Evolutionary conservation across 805 yeast genomes (phyloP), one percentile per base, ranked within the genome.

Genomic region (Myxozyma sirexii): DNA sequence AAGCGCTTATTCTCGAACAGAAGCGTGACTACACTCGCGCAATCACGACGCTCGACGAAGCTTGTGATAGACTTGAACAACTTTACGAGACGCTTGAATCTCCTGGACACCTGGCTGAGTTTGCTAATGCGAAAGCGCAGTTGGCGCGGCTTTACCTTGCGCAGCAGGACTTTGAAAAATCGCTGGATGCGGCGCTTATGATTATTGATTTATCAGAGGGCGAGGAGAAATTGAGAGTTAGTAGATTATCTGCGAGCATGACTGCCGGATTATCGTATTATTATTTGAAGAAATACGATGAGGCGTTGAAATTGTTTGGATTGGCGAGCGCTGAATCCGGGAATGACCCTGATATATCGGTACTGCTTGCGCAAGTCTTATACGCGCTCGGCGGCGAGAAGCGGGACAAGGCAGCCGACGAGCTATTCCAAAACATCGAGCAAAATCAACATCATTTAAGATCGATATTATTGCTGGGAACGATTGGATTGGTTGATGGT

Each of bases 341-440:
- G 4, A 84, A 82, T 50, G 83, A 87, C 3, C 84, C 81, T 63
- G 80, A 86, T 62, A 79, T 90, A n/a, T 84, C 90, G 15, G 82
- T 86, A 5, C 74, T 93, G 29, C 80, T 90, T 21, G 83, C 94
- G 0, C 96, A 91, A 69, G 87, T 92, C 0, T 76, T 94, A 51
- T 87, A 86, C 75, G 89, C 90, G 1, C 82, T 82, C 57, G 87
- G 84, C n/a, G 81, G 84, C 0, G 84, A 81, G n/a, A 94, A 88
- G 4, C 84, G 94, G 0, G 85, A 84, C 59, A 87, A 84, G 63
- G 97, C 97, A 0, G 69, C 88, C 48, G 97, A 91, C 67, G 96
- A 90, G 71, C 74, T 93, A 45, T 86, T 88, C 66, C 79, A 80
- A 24, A 83, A 80, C 67, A 82, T 91, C 42, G 86, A 82, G 60